Base-by-base conservation (phyloP, 257 asterid genomes). In the Coffea canephora region DNA sequence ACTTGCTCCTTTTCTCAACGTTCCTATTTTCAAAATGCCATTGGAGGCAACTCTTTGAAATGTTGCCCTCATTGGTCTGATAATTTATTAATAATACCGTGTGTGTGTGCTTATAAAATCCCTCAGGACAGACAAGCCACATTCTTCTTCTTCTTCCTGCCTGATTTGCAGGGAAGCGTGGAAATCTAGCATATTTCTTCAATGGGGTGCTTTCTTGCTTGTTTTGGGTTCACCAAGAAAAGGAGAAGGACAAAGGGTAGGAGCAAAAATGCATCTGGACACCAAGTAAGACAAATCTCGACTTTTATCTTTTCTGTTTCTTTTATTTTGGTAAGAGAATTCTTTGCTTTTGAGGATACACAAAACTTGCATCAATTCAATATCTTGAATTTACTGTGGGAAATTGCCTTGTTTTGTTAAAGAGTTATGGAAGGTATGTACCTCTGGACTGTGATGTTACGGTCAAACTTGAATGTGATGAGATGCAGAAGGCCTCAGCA, bases 121-220 rank as follows among this genome's bases (percentile, higher is more conserved):
- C 31, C 70, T 65, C 71, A 25, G 13, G 72, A 21, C n/a, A 48
- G 34, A 27, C 65, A 79, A 39, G 4, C 70, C 64, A 9, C 36
- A 76, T 49, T 79, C 80, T 61, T 81, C 34, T 31, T 31, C 76
- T 61, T 83, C 69, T 74, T 57, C 65, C n/a, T 75, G 39, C 10
- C 64, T 21, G 18, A 69, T 55, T 76, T 62, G 81, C 75, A 78
- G n/a, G 34, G 70, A 39, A 13, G 23, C 21, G 68, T 71, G 76
- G 21, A 82, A 65, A 66, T 73, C 34, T 78, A 49, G n/a, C 76
- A 77, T 76, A 75, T 73, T 73, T 81, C 82, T 73, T 81, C 82
- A 73, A 92, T 92, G 97, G 92, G 91, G 49, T 91, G 96, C 76
- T 92, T 92, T 85, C 91, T 92, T 84, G 90, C 89, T 16, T 92